These are phyloP conservation scores for Pterocarpus macrocarpus DNA, from an alignment of 306 rosid genomes.

Conservation along the genomic window DNA sequence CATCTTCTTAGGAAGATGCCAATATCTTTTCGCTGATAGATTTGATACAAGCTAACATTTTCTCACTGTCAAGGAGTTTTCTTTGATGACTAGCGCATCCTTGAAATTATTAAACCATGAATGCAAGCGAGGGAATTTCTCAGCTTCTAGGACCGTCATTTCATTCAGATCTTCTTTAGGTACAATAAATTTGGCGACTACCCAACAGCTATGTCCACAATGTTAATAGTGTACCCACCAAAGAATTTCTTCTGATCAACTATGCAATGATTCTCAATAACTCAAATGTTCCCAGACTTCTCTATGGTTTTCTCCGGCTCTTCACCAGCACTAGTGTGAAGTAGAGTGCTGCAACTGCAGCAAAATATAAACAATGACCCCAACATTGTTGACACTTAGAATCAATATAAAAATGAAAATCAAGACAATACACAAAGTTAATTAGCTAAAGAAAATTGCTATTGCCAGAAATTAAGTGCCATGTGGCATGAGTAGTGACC, in stretches of 20 bases:
- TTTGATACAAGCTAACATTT: neutral
- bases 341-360: too few relatives aligned
- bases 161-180: neutral
- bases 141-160: constrained; percentile 36
- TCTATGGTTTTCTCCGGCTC: constrained; percentile 32
- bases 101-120: constrained; percentile 59
- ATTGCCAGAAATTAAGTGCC: too few relatives aligned
- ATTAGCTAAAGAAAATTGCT: neutral
- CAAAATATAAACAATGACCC: too few relatives aligned
- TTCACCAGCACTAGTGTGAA: neutral
- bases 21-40: neutral
- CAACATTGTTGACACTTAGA: too few relatives aligned
- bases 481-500: too few relatives aligned
- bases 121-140: constrained; percentile 53
- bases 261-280: constrained; percentile 42
- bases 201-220: constrained; percentile 52
- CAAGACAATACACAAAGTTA: neutral
- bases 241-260: constrained; percentile 37
- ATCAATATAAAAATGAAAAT: neutral
- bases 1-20: constrained; percentile 11
- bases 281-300: constrained; percentile 29
- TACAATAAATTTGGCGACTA: neutral
- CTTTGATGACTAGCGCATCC: constrained; percentile 51
- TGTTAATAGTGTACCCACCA: constrained; percentile 50
- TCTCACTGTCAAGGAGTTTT: constrained; percentile 53